These are phyloP conservation scores for Venturia pyrina DNA, from an alignment of 2,329 filamentous ascomycete species.

Conservation along the genomic window DNA sequence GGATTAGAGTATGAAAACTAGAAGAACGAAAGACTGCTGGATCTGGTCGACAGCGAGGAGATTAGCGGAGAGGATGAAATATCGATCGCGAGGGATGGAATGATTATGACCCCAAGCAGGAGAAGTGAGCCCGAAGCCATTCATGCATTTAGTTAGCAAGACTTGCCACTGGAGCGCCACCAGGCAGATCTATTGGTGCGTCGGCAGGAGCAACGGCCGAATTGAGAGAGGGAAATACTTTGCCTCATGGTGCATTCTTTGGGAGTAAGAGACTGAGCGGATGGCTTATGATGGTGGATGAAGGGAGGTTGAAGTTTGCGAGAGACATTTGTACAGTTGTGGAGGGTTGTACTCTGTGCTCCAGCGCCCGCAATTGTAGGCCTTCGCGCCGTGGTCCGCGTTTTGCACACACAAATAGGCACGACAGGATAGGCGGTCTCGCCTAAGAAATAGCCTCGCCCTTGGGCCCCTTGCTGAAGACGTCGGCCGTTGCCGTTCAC, in stretches of 20 bases:
- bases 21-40: conserved; percentile 1
- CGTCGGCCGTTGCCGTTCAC: background rate
- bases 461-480: too few species aligned
- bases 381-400: background rate
- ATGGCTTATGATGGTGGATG: background rate
- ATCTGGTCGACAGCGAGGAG: background rate
- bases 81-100: conserved; percentile 1
- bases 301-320: background rate
- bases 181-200: background rate
- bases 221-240: background rate
- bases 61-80: background rate
- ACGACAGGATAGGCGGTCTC: background rate
- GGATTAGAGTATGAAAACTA: background rate
- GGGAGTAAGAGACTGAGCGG: too few species aligned
- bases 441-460: background rate
- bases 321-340: background rate
- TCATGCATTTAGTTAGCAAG: background rate
- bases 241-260: background rate
- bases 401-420: background rate
- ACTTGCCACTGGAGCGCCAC: background rate
- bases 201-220: background rate
- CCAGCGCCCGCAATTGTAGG: background rate
- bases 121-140: background rate
- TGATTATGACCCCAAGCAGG: background rate
- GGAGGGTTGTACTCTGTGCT: background rate